These are phyloP conservation scores for Xylaria sp. DNA, from an alignment of 2,329 filamentous ascomycete genomes.

Conservation along the genomic window DNA sequence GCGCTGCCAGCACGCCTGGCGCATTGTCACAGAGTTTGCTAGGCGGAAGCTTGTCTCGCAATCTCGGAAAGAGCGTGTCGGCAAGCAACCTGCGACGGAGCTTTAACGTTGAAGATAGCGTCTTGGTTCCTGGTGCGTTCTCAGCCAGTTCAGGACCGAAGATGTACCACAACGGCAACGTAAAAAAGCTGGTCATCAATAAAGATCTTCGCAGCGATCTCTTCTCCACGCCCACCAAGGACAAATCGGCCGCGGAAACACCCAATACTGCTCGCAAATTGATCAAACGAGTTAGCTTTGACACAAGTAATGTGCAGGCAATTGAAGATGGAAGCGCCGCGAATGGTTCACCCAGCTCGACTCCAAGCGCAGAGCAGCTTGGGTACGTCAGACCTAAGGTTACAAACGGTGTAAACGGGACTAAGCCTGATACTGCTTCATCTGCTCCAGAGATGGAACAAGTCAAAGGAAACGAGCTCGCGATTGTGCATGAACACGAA, in stretches of 20 bases:
- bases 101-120: constrained; percentile 84
- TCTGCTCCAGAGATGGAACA: constrained; percentile 74
- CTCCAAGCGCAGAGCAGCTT: constrained; percentile 67
- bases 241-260: constrained; percentile 56
- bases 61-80: constrained; percentile 87
- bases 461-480: constrained; percentile 77
- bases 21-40: constrained; percentile 73
- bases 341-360: constrained; percentile 57
- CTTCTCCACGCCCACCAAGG: constrained; percentile 69
- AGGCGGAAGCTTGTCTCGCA: constrained; percentile 74
- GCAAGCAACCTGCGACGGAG: constrained; percentile 85
- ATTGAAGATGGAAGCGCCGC: constrained; percentile 55
- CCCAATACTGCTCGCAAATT: constrained; percentile 63
- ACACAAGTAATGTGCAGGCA: constrained; percentile 67
- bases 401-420: constrained; percentile 56
- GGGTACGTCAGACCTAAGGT: constrained; percentile 66
- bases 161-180: constrained; percentile 73
- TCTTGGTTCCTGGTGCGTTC: constrained; percentile 86
- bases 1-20: constrained; percentile 75
- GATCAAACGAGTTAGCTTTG: constrained; percentile 92
- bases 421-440: constrained; percentile 51
- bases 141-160: constrained; percentile 72
- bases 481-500: constrained; percentile 80
- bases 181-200: constrained; percentile 95
- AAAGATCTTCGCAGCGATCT: constrained; percentile 81